Conservation (phyloP, 371 early-diverging fungal genomes). For the Mortierella sp. region DNA sequence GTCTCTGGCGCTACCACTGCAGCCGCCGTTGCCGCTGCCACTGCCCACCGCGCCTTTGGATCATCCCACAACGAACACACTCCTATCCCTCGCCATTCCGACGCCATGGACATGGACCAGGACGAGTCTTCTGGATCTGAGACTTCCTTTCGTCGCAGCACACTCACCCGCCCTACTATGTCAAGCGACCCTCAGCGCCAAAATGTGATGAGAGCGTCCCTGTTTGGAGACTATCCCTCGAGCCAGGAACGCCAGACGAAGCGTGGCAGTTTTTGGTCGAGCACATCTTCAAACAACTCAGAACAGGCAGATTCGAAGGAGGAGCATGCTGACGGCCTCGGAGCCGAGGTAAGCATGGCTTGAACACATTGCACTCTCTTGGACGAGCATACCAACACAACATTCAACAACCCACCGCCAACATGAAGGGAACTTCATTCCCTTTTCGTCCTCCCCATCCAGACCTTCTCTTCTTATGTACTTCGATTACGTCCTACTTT, state of each 20-base stretch:
- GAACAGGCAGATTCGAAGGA: constrained; percentile 30
- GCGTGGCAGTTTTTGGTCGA: constrained; percentile 50
- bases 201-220: constrained; percentile 37
- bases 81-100: neutral
- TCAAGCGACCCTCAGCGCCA: constrained; percentile 46
- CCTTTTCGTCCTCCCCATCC: constrained; percentile 2
- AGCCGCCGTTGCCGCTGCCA: neutral
- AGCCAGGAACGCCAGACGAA: constrained; percentile 32
- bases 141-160: constrained; percentile 1
- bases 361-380: constrained; percentile 22
- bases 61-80: neutral
- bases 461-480: neutral
- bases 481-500: neutral
- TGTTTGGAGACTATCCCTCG: constrained; percentile 27
- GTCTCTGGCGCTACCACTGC: constrained; percentile 1
- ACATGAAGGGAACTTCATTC: neutral
- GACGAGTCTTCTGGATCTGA: neutral
- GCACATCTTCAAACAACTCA: constrained; percentile 26
- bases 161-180: constrained; percentile 17
- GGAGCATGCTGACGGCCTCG: constrained; percentile 36
- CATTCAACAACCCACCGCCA: neutral
- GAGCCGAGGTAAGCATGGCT: constrained; percentile 59
- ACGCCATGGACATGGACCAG: constrained; percentile 15
- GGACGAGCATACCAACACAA: neutral
- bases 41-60: neutral